A percentile compares a stretch with the other conserved stretches of the same genome.
These are phyloP conservation scores for Euryodendron excelsum DNA, from an alignment of 148 eudicot species.

Conservation along the genomic window DNA sequence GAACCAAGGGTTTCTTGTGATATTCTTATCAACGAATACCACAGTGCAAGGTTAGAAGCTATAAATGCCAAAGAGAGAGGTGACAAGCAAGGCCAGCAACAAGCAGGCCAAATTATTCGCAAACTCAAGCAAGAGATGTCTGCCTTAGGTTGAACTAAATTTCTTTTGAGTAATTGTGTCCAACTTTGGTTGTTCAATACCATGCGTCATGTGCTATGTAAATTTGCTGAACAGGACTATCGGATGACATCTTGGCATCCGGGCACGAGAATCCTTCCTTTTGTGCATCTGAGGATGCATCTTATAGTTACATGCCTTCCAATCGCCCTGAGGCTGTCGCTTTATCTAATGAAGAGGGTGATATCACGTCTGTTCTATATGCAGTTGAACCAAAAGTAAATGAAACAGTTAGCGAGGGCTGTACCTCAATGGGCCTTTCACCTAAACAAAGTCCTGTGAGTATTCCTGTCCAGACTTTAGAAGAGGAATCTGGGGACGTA, in stretches of 20 bases:
- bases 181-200: background rate
- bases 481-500: slow-evolving; percentile 48
- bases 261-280: slow-evolving; percentile 36
- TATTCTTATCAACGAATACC: slow-evolving; percentile 64
- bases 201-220: slow-evolving; percentile 5
- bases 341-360: slow-evolving; percentile 20
- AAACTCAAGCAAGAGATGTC: slow-evolving; percentile 85
- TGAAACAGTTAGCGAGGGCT: slow-evolving; percentile 26
- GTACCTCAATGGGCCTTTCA: slow-evolving; percentile 22
- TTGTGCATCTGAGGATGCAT: slow-evolving; percentile 23
- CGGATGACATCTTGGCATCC: slow-evolving; percentile 50
- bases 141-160: slow-evolving; percentile 50
- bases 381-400: slow-evolving; percentile 25
- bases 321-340: slow-evolving; percentile 18
- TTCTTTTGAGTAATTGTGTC: background rate
- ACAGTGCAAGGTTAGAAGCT: slow-evolving; percentile 77
- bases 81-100: slow-evolving; percentile 74
- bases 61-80: slow-evolving; percentile 68
- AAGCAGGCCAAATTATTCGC: slow-evolving; percentile 72
- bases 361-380: slow-evolving; percentile 8
- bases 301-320: slow-evolving; percentile 27
- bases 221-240: slow-evolving; percentile 55
- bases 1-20: slow-evolving; percentile 53
- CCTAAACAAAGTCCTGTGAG: slow-evolving; percentile 22
- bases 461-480: slow-evolving; percentile 29